Conservation (phyloP, 768 basidiomycete species). For the Tephrocybe sp. region DNA sequence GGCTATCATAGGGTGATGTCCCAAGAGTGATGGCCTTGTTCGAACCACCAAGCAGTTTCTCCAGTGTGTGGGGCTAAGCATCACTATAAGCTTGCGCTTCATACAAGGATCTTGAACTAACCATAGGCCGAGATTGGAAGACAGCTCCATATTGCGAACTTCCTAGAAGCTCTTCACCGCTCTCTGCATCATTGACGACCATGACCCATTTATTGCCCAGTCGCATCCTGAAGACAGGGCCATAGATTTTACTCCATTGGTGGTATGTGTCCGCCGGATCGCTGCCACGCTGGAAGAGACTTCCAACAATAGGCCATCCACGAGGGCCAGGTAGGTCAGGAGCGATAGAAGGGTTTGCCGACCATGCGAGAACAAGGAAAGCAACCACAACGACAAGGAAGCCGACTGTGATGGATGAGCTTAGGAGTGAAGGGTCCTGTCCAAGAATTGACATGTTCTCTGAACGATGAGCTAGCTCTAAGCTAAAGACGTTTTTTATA, state of each 20-base stretch:
- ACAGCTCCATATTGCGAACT: constrained; percentile 12
- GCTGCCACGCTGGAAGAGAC: constrained; percentile 14
- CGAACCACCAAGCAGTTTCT: constrained; percentile 9
- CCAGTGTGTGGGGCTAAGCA: constrained; percentile 8
- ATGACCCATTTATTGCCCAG: constrained; percentile 15
- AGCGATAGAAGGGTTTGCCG: constrained; percentile 1
- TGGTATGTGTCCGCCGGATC: constrained; percentile 16
- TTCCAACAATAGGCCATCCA: constrained; percentile 17
- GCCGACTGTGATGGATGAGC: not conserved
- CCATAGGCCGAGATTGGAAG: constrained; percentile 16
- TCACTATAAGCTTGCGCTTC: not conserved
- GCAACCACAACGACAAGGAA: not conserved
- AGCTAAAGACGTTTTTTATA: not conserved
- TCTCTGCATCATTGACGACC: constrained; percentile 13
- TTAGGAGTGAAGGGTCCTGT: not conserved
- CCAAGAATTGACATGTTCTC: not conserved
- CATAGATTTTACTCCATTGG: constrained; percentile 16
- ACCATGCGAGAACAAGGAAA: constrained; percentile 7
- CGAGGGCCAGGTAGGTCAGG: constrained; percentile 16
- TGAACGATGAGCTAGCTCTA: too few species aligned
- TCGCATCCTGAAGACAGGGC: constrained; percentile 16
- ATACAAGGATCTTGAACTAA: not conserved
- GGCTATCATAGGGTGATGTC: constrained; percentile 13
- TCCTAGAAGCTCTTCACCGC: constrained; percentile 14
- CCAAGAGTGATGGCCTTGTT: constrained; percentile 15